Evolutionary conservation across 2,329 filamentous ascomycete genomes (phyloP).

Genomic region (Pestalotiopsis sp.): DNA sequence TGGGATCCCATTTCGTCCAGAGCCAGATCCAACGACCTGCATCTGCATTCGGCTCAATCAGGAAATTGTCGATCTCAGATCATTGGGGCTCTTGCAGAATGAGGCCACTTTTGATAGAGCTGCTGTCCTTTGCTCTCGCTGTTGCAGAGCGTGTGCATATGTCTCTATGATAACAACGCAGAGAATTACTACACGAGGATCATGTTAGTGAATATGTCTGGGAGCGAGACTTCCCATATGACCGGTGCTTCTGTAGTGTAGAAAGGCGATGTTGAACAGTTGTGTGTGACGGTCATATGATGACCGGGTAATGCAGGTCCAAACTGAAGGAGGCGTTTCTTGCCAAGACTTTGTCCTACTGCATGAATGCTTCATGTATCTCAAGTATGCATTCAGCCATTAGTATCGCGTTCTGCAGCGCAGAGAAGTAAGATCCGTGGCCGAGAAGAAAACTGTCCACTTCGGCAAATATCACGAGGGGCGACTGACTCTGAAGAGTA

Average conservation of each 20-base stretch:
- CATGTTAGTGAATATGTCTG: neutral
- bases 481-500: too few species aligned
- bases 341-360: neutral
- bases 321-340: neutral
- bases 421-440: neutral
- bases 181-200: neutral
- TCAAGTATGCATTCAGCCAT: neutral
- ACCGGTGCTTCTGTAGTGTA: neutral
- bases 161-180: neutral
- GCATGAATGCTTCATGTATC: neutral
- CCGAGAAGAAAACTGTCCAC: too few species aligned
- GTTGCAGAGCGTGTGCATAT: neutral
- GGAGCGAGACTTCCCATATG: neutral
- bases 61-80: neutral
- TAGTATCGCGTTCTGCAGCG: neutral
- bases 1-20: neutral
- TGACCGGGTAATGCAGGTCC: neutral
- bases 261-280: neutral
- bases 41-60: conserved; percentile 1
- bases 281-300: neutral
- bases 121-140: neutral
- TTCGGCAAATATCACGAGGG: too few species aligned
- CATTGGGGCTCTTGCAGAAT: neutral
- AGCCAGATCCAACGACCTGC: conserved; percentile 2
- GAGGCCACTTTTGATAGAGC: neutral